A percentile compares a stretch with the other conserved stretches of the same genome.
These are phyloP conservation scores for Fusarium citri DNA, from an alignment of 2,329 filamentous ascomycete genomes.

Conservation along the genomic window DNA sequence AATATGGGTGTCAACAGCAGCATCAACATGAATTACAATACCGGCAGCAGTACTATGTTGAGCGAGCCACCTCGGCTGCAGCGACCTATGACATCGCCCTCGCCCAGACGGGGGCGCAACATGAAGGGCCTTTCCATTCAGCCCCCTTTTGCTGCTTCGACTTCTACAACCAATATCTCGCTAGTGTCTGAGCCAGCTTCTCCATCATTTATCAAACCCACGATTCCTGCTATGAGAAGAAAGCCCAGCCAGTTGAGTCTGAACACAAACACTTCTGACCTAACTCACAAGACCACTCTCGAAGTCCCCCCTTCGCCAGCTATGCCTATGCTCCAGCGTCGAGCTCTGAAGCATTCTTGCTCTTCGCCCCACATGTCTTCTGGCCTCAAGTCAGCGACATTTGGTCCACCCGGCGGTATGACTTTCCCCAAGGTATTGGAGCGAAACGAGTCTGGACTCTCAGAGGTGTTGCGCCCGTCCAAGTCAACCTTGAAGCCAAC, in stretches of 20 bases:
- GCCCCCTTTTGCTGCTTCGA: slow-evolving; percentile 61
- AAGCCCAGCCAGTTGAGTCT: slow-evolving; percentile 83
- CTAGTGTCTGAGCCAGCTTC: slow-evolving; percentile 75
- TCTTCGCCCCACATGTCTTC: slow-evolving; percentile 76
- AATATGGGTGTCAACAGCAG: slow-evolving; percentile 46
- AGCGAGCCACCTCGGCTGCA: slow-evolving; percentile 57
- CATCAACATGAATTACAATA: slow-evolving; percentile 10
- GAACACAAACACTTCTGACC: slow-evolving; percentile 74
- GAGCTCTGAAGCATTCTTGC: slow-evolving; percentile 74
- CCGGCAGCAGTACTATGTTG: slow-evolving; percentile 47
- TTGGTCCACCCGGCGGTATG: slow-evolving; percentile 73
- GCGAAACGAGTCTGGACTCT: slow-evolving; percentile 70
- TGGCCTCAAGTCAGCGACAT: slow-evolving; percentile 67
- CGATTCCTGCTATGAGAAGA: slow-evolving; percentile 75
- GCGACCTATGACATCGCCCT: slow-evolving; percentile 75
- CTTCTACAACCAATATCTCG: slow-evolving; percentile 60
- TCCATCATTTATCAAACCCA: slow-evolving; percentile 83
- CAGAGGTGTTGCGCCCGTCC: slow-evolving; percentile 66
- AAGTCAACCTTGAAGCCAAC: slow-evolving; percentile 54
- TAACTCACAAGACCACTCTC: slow-evolving; percentile 60
- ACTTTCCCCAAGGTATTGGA: slow-evolving; percentile 70
- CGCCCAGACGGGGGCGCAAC: slow-evolving; percentile 79
- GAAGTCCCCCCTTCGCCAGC: slow-evolving; percentile 68
- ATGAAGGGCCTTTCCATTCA: slow-evolving; percentile 88
- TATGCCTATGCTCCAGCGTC: slow-evolving; percentile 69